Conservation (phyloP, 495 filamentous ascomycete genomes). For the Xylaria acuta region DNA sequence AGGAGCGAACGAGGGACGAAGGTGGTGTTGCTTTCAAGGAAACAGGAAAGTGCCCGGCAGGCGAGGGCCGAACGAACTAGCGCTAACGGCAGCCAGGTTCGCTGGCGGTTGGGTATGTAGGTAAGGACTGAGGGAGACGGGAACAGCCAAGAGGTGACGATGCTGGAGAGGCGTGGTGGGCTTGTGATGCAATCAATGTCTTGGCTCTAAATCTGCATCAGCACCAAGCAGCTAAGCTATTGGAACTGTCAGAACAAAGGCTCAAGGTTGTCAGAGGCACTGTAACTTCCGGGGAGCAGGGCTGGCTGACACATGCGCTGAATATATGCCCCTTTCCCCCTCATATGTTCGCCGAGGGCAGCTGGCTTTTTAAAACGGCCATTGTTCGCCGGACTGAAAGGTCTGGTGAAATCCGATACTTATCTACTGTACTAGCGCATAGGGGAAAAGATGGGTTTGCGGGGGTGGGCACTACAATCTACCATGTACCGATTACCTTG, state of each 20-base stretch:
- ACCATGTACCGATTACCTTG: too few relatives aligned
- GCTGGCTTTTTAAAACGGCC: background rate
- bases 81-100: conserved; percentile 1
- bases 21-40: background rate
- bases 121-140: background rate
- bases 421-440: background rate
- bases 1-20: too few relatives aligned
- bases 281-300: background rate
- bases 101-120: conserved; percentile 1
- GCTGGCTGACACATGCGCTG: background rate
- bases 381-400: background rate
- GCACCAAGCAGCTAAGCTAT: background rate
- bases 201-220: conserved; percentile 1
- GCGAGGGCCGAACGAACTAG: background rate
- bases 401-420: background rate
- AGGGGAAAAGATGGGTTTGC: background rate
- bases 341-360: background rate
- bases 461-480: conserved; percentile 8
- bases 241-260: too few relatives aligned
- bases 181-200: conserved; percentile 23
- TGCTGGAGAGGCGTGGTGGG: conserved; percentile 20
- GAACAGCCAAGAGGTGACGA: conserved; percentile 12
- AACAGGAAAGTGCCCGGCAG: background rate
- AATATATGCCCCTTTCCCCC: background rate
- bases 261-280: background rate